These are phyloP conservation scores for Saturnispora gosingensis DNA, from an alignment of 805 yeast species.

Conservation along the genomic window DNA sequence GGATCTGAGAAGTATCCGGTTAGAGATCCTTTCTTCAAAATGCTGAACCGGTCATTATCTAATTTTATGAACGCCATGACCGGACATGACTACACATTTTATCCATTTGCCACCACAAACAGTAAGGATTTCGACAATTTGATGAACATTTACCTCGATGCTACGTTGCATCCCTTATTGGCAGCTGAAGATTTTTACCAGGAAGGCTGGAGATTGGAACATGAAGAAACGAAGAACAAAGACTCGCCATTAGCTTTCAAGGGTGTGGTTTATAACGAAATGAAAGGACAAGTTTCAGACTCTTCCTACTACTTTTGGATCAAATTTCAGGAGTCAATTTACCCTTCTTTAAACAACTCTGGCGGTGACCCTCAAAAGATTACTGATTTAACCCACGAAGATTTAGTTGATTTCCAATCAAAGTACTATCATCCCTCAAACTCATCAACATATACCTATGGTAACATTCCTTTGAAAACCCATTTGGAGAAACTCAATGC, in stretches of 20 bases:
- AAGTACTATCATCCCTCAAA: constrained; percentile 84
- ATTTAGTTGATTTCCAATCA: constrained; percentile 67
- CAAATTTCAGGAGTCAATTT: constrained; percentile 71
- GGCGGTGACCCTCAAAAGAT: constrained; percentile 90
- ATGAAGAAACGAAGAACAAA: constrained; percentile 48
- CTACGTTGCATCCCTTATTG: constrained; percentile 75
- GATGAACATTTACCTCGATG: constrained; percentile 79
- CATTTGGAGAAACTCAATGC: constrained; percentile 51
- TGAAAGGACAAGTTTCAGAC: constrained; percentile 95
- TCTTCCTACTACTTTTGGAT: constrained; percentile 80
- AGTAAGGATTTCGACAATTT: constrained; percentile 69
- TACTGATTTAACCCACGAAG: constrained; percentile 64
- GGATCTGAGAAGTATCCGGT: constrained; percentile 90
- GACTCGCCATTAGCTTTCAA: constrained; percentile 62
- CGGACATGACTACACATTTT: constrained; percentile 91
- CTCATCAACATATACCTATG: constrained; percentile 80
- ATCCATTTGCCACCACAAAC: constrained; percentile 95
- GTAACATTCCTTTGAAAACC: constrained; percentile 55
- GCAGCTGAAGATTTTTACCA: constrained; percentile 77
- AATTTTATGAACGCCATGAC: constrained; percentile 99
- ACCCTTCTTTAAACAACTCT: constrained; percentile 77
- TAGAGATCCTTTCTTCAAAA: constrained; percentile 94
- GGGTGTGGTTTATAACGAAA: constrained; percentile 96
- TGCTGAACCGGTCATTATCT: constrained; percentile 89
- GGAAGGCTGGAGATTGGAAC: constrained; percentile 97